Percentiles rank a stretch among this genome's conserved stretches.
These are phyloP conservation scores for Quercus aquifolioides DNA, from an alignment of 306 rosid genomes.

Conservation along the genomic window DNA sequence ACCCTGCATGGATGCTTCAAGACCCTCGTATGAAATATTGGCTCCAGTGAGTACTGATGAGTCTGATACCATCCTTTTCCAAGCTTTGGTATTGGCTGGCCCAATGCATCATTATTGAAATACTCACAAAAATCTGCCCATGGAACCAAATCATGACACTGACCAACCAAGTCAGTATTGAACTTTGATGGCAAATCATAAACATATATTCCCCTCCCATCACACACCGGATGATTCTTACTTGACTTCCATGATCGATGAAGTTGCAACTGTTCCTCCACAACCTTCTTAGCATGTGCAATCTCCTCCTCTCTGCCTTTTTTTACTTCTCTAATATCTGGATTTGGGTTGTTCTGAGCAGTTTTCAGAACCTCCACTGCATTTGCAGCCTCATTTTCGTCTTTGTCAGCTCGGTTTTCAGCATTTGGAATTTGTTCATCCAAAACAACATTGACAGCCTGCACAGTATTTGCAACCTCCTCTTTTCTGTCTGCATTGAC, in stretches of 20 bases:
- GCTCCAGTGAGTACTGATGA: conserved; percentile 71
- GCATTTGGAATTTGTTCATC: not conserved
- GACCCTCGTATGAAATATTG: conserved; percentile 59
- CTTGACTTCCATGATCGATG: conserved; percentile 61
- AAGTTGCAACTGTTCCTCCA: conserved; percentile 46
- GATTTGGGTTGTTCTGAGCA: conserved; percentile 16
- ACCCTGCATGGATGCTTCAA: conserved; percentile 69
- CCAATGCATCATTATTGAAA: conserved; percentile 53
- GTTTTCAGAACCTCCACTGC: not conserved
- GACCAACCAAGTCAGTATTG: conserved; percentile 67
- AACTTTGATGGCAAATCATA: conserved; percentile 75
- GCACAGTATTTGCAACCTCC: not conserved
- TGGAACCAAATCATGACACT: conserved; percentile 58
- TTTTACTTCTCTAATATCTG: conserved; percentile 5
- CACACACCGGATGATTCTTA: conserved; percentile 35
- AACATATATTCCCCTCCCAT: conserved; percentile 55
- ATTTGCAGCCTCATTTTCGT: not conserved
- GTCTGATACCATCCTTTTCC: conserved; percentile 69
- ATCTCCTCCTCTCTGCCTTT: conserved; percentile 27
- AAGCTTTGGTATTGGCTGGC: conserved; percentile 48
- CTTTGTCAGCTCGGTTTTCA: not conserved
- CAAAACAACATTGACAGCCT: not conserved
- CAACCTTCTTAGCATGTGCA: conserved; percentile 42
- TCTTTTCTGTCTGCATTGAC: not conserved
- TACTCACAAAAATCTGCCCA: conserved; percentile 60